Evolutionary conservation across 2,329 filamentous ascomycete genomes (phyloP).

Genomic region (Stachybotrys elegans): DNA sequence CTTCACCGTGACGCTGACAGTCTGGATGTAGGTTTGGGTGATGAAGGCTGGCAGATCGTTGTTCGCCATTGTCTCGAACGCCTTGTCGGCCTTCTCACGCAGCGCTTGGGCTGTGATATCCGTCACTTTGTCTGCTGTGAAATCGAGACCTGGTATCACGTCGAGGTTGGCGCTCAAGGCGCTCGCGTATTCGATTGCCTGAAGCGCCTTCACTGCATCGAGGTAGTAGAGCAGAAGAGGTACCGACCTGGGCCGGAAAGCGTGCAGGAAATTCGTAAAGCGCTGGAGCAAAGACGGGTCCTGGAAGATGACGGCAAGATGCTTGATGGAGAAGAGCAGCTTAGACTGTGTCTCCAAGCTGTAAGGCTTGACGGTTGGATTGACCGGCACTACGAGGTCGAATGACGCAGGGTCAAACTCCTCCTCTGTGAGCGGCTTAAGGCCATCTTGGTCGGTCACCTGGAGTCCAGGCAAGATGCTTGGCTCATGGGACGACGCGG

Average conservation of each 20-base stretch:
- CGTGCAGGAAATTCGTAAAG: conserved; percentile 63
- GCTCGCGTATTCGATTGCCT: conserved; percentile 67
- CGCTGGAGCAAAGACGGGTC: conserved; percentile 57
- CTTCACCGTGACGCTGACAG: conserved; percentile 65
- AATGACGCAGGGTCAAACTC: conserved; percentile 18
- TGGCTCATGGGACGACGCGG: conserved; percentile 11
- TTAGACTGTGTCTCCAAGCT: conserved; percentile 61
- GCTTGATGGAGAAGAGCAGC: conserved; percentile 59
- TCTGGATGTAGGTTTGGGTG: conserved; percentile 62
- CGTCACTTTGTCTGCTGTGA: conserved; percentile 44
- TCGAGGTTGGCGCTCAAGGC: conserved; percentile 58
- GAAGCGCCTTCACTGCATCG: conserved; percentile 64
- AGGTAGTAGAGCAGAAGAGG: conserved; percentile 67
- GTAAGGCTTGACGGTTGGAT: conserved; percentile 25
- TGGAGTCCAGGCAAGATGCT: conserved; percentile 14
- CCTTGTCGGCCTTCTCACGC: conserved; percentile 57
- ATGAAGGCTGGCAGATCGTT: conserved; percentile 71
- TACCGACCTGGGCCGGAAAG: conserved; percentile 55
- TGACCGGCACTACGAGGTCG: conserved; percentile 15
- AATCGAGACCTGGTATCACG: conserved; percentile 49
- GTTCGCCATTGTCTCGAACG: conserved; percentile 58
- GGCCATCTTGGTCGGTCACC: conserved; percentile 11
- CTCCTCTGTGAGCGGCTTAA: conserved; percentile 15
- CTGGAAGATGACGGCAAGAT: conserved; percentile 60
- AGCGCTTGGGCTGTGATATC: conserved; percentile 54